phyloP scores from a whole-genome alignment of 1,284 basidiomycete genomes.

The Pseudozyma flocculosa region DNA sequence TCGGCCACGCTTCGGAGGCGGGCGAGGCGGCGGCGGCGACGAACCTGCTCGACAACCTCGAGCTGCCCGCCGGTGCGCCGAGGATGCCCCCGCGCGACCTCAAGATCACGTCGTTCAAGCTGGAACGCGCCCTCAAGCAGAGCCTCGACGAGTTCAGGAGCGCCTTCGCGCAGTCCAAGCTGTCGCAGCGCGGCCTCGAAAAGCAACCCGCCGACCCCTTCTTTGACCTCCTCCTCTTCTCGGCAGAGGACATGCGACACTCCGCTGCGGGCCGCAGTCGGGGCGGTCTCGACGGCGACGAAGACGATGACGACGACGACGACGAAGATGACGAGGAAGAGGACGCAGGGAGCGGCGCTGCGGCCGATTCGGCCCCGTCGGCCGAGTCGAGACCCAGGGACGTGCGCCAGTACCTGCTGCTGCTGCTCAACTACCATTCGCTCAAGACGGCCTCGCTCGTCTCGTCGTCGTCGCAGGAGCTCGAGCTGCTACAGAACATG shows the following conservation, averaged over 20 bases:
- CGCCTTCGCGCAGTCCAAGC: conserved; percentile 11
- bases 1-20: neutral
- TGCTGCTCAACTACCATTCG: conserved; percentile 45
- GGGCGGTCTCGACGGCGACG: neutral
- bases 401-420: conserved; percentile 45
- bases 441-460: conserved; percentile 20
- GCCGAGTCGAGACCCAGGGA: conserved; percentile 8
- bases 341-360: conserved; percentile 3
- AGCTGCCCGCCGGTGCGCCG: neutral
- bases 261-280: neutral
- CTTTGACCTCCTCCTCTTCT: conserved; percentile 34
- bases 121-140: conserved; percentile 37
- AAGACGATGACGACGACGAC: conserved; percentile 10
- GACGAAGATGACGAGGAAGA: conserved; percentile 38
- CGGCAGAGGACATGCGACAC: neutral
- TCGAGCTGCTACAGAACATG: conserved; percentile 39
- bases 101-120: conserved; percentile 48
- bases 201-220: conserved; percentile 18
- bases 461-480: conserved; percentile 38
- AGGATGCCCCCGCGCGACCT: conserved; percentile 24
- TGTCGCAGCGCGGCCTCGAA: neutral
- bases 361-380: neutral
- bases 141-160: conserved; percentile 37
- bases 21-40: neutral
- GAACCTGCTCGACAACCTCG: conserved; percentile 1